A percentile compares a stretch with the other conserved stretches of the same genome.
phyloP scores from a whole-genome alignment of 345 rosid genomes.

The Gossypium turneri region DNA sequence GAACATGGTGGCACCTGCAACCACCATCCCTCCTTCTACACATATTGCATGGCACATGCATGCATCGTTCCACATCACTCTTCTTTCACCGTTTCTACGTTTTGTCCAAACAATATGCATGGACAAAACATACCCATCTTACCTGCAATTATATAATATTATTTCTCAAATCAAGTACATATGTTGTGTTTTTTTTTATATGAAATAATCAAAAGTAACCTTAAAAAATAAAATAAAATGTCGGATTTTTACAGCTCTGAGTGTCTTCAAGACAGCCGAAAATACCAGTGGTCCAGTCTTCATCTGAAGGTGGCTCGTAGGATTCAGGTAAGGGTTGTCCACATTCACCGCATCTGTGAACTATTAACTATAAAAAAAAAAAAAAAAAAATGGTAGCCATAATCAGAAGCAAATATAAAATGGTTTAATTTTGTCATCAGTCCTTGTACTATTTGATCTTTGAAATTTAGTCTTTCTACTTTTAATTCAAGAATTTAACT shows the following conservation, averaged over 20 bases:
- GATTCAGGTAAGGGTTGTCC: constrained; percentile 73
- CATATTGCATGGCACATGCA: constrained; percentile 81
- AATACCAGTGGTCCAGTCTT: constrained; percentile 87
- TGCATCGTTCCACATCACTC: constrained; percentile 73
- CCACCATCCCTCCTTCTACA: constrained; percentile 81
- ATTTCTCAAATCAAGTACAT: background rate
- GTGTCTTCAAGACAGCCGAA: constrained; percentile 63
- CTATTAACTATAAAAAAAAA: constrained; percentile 44
- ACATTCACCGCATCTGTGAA: constrained; percentile 66
- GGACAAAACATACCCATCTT: constrained; percentile 75
- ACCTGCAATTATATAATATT: constrained; percentile 37
- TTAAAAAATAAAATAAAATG: background rate
- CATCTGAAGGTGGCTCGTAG: constrained; percentile 86
- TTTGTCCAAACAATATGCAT: constrained; percentile 72
- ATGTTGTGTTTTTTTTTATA: no score
- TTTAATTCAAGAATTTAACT: no score
- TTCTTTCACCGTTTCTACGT: constrained; percentile 62
- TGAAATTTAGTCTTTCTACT: no score
- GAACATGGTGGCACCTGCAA: constrained; percentile 61
- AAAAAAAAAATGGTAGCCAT: background rate
- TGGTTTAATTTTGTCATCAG: background rate
- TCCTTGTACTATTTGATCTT: no score
- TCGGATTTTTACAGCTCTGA: constrained; percentile 56
- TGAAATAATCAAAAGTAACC: background rate
- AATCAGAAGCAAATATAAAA: constrained; percentile 1